phyloP scores from a whole-genome alignment of 2,329 filamentous ascomycete species.

The Laburnicola sp. region DNA sequence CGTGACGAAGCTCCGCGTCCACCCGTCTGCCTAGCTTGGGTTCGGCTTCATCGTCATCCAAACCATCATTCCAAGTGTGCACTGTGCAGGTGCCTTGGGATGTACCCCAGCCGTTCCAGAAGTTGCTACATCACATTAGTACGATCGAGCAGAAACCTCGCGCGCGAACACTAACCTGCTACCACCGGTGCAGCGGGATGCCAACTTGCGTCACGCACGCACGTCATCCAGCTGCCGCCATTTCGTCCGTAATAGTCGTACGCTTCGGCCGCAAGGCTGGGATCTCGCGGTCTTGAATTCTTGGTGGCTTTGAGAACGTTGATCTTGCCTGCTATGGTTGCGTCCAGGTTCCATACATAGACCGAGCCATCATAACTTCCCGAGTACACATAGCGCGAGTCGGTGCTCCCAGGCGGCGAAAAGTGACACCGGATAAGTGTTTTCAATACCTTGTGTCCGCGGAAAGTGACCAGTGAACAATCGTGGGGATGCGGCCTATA shows the following conservation, averaged over 20 bases:
- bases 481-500: conserved; percentile 79
- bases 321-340: conserved; percentile 75
- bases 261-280: conserved; percentile 57
- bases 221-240: conserved; percentile 68
- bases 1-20: conserved; percentile 43
- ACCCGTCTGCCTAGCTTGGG: conserved; percentile 41
- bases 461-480: conserved; percentile 92
- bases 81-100: conserved; percentile 74
- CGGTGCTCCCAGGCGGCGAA: conserved; percentile 78
- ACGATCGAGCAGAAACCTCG: conserved; percentile 13
- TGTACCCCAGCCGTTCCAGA: conserved; percentile 78
- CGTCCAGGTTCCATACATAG: conserved; percentile 92
- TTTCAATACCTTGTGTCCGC: conserved; percentile 83
- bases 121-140: conserved; percentile 61
- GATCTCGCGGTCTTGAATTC: conserved; percentile 60
- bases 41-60: conserved; percentile 62
- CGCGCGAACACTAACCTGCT: conserved; percentile 56
- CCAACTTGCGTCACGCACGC: conserved; percentile 88
- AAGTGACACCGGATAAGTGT: conserved; percentile 96
- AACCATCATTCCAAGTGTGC: conserved; percentile 74
- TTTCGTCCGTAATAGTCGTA: conserved; percentile 62
- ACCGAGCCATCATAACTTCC: conserved; percentile 89
- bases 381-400: conserved; percentile 90
- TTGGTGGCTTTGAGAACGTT: conserved; percentile 74
- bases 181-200: conserved; percentile 82